These are phyloP conservation scores for Leccinum aurantiacum DNA, from an alignment of 768 basidiomycete genomes.

Conservation along the genomic window DNA sequence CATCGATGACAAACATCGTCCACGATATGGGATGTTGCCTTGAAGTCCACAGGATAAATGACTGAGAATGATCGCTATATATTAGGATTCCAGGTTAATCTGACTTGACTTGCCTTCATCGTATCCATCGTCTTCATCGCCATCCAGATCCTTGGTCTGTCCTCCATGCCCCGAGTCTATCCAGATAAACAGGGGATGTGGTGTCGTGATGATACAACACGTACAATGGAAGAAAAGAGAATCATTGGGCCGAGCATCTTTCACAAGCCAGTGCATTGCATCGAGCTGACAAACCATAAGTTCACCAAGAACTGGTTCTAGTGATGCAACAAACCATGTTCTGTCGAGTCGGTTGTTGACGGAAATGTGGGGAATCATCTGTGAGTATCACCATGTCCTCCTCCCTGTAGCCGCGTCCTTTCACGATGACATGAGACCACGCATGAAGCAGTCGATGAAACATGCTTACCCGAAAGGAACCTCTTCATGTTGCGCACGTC, in stretches of 20 bases:
- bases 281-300: slow-evolving; percentile 40
- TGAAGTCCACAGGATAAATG: slow-evolving; percentile 81
- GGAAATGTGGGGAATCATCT: slow-evolving; percentile 66
- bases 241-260: slow-evolving; percentile 63
- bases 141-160: slow-evolving; percentile 79
- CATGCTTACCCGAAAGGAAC: slow-evolving; percentile 69
- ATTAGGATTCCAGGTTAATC: slow-evolving; percentile 6
- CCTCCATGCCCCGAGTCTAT: slow-evolving; percentile 93
- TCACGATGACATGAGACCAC: background rate
- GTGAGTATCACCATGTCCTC: slow-evolving; percentile 87
- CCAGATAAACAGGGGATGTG: background rate
- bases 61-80: slow-evolving; percentile 39
- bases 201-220: slow-evolving; percentile 17
- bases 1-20: slow-evolving; percentile 70
- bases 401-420: slow-evolving; percentile 53
- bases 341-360: slow-evolving; percentile 67
- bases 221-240: slow-evolving; percentile 89
- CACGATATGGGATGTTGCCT: slow-evolving; percentile 72
- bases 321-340: slow-evolving; percentile 65
- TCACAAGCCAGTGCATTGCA: background rate
- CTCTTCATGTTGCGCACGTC: slow-evolving; percentile 73
- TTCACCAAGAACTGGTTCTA: background rate
- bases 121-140: slow-evolving; percentile 81
- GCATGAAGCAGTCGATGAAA: background rate
- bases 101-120: slow-evolving; percentile 59